A percentile compares a stretch with the other conserved stretches of the same genome.
Conservation (phyloP, 306 rosid genomes). For the Datisca glomerata region DNA sequence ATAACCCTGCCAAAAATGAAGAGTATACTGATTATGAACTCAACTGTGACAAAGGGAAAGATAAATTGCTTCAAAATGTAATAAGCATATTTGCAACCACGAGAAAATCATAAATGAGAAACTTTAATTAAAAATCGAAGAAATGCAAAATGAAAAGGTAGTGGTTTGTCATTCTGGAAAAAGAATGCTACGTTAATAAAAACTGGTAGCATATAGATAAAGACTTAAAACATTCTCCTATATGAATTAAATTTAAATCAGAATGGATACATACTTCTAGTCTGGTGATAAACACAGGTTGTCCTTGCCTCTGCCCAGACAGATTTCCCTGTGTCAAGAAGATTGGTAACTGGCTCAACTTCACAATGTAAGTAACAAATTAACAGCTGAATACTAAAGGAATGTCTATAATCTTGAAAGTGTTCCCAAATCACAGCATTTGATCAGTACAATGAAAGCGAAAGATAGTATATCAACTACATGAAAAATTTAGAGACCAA, state of each 20-base stretch:
- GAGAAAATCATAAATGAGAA: no score
- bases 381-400: no score
- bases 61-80: conserved; percentile 3
- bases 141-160: background rate
- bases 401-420: no score
- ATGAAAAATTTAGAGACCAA: no score
- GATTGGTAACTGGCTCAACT: no score
- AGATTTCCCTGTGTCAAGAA: conserved; percentile 91
- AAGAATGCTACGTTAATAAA: background rate
- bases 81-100: background rate
- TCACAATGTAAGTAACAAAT: no score
- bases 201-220: no score
- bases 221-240: no score
- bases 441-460: no score
- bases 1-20: conserved; percentile 66
- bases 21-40: conserved; percentile 7
- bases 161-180: background rate
- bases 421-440: no score
- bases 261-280: conserved; percentile 59
- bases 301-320: conserved; percentile 97
- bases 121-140: background rate
- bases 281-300: conserved; percentile 84
- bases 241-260: background rate
- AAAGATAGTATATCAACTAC: no score
- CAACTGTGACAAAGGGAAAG: conserved; percentile 3